These are phyloP conservation scores for Phytopythium oedochilum DNA, from an alignment of 352 stramenopile species.

Conservation along the genomic window DNA sequence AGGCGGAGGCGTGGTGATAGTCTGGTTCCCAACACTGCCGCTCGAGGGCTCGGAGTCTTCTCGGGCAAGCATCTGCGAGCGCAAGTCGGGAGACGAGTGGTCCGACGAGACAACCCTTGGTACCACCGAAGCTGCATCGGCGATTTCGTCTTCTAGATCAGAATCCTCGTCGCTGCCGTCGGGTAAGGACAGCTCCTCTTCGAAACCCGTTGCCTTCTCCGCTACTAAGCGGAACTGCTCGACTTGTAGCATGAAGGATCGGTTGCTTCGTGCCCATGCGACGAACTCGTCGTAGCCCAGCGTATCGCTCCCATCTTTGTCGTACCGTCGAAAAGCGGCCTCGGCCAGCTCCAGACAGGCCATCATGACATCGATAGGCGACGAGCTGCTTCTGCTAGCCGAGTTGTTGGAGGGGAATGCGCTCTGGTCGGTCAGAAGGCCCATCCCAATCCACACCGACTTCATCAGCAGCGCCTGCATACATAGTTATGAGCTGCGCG, in stretches of 20 bases:
- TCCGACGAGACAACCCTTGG: background rate
- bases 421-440: constrained; percentile 42
- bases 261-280: constrained; percentile 76
- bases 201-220: constrained; percentile 58
- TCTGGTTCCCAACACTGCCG: background rate
- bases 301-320: constrained; percentile 32
- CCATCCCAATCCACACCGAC: constrained; percentile 70
- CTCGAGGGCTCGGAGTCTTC: background rate
- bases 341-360: constrained; percentile 46
- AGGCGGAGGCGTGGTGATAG: constrained; percentile 32
- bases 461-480: constrained; percentile 71
- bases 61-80: background rate
- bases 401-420: background rate
- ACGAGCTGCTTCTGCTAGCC: constrained; percentile 2
- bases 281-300: constrained; percentile 81
- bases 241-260: constrained; percentile 82
- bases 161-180: constrained; percentile 73
- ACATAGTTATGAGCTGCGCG: too few relatives aligned
- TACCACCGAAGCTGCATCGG: background rate
- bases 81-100: too few relatives aligned
- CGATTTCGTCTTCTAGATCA: constrained; percentile 31
- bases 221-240: constrained; percentile 72
- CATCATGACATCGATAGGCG: constrained; percentile 28
- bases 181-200: constrained; percentile 56
- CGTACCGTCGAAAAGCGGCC: constrained; percentile 48